Evolutionary conservation across 305 asterid genomes (phyloP), one percentile per base, ranked within the genome.

Genomic region (Fraxinus albicans): DNA sequence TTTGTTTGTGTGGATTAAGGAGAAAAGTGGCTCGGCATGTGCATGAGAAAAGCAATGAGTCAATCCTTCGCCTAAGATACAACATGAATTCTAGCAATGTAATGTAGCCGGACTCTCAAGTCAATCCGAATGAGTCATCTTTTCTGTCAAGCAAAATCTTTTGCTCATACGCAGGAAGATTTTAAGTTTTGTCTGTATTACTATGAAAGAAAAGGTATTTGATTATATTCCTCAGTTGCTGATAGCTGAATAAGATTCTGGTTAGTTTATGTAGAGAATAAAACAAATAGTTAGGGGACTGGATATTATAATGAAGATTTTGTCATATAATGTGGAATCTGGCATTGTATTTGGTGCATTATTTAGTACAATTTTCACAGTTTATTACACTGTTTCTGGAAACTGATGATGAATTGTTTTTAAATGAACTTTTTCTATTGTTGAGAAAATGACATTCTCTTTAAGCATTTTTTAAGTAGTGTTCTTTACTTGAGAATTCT

Each of bases 221-320:
- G 7, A 27, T 27, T 67, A 67, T 67, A 58, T 19, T 58, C 29
- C 10, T 58, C 1, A 27, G 69, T 67, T 67, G 34, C 73, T 67
- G 73, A 67, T 1, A 67, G 34, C 6, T 21, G 34, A 67, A 23
- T 67, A 9, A 27, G 70, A 8, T 83, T 80, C 23, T 78, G 73
- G 63, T 42, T 42, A 63, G 63, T 76, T 76, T 44, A 53, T 40
- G 83, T 34, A 77, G 42, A 55, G 78, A 34, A 65, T 19, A 19
- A 86, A 53, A 80, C 65, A 60, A 80, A 77, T 77, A 50, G 79
- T 13, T 19, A 13, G 25, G 60, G 21, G 73, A 81, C 4, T 29
- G 47, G 36, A 47, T 60, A 53, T 73, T 84, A 25, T 42, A 17
- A 21, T 27, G 3, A 53, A 53, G 17, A 12, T 31, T 77, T 83